Conservation (phyloP, 1,139 yeast genomes). For the Suhomyces maxii region DNA sequence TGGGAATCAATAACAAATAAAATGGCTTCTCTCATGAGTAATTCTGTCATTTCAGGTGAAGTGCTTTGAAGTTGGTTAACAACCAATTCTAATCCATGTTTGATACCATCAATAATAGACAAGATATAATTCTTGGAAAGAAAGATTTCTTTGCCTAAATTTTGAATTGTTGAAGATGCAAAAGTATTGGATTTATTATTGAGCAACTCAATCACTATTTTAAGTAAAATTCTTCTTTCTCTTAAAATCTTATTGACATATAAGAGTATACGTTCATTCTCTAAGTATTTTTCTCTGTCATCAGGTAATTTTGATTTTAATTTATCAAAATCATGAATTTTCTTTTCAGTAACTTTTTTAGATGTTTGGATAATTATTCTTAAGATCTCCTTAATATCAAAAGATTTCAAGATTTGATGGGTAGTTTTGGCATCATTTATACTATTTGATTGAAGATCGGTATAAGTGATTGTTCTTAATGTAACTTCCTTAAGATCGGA, state of each 20-base stretch:
- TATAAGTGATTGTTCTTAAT: conserved; percentile 41
- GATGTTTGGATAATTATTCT: conserved; percentile 46
- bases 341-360: conserved; percentile 36
- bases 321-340: conserved; percentile 21
- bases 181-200: conserved; percentile 33
- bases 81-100: conserved; percentile 1
- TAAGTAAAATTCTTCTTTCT: conserved; percentile 48
- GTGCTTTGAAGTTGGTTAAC: conserved; percentile 10
- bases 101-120: conserved; percentile 23
- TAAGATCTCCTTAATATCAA: conserved; percentile 44
- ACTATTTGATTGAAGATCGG: conserved; percentile 32
- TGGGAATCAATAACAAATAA: conserved; percentile 40
- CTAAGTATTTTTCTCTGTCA: conserved; percentile 32
- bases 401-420: conserved; percentile 28
- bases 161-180: conserved; percentile 33
- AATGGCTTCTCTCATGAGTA: conserved; percentile 35
- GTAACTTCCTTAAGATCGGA: conserved; percentile 30
- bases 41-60: conserved; percentile 22
- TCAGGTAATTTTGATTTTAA: conserved; percentile 38
- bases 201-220: conserved; percentile 40
- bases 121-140: conserved; percentile 28
- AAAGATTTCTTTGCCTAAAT: conserved; percentile 41
- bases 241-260: conserved; percentile 39
- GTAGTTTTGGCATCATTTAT: conserved; percentile 42
- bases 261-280: conserved; percentile 29